Evolutionary conservation across 768 basidiomycete species (phyloP), one percentile per base, ranked within the genome.

Genomic region (Leccinum pellstonianum): DNA sequence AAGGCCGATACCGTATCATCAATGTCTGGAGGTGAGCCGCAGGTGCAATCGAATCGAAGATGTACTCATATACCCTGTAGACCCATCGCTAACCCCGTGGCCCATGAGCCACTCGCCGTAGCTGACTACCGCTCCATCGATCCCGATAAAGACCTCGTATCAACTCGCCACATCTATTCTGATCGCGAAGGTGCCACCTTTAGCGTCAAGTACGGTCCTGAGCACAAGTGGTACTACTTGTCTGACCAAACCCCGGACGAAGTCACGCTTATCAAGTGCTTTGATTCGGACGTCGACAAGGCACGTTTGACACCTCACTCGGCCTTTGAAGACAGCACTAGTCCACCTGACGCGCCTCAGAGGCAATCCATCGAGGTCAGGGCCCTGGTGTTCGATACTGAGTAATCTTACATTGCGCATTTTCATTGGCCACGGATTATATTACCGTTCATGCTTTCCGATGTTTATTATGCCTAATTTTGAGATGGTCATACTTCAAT

Each of bases 11-110:
- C 33, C 77, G 76, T 52, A 78, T 80, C 64, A 78, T 81, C 66
- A 81, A 81, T 62, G 75, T 80, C 47, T 80, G 80, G 80, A 77
- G 80, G 62, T 69, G n/a, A 0, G 41, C n/a, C 41, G 41, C 21
- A 9, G 21, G 19, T 48, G 23, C 47, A 48, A 52, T 60, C 8
- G 8, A 17, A 17, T 41, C 2, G 38, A 41, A 17, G 15, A 17
- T 41, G 38, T 17, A 41, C 38, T 41, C 38, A 41, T 17, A 17
- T 47, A 21, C 2, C 46, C 19, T 47, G 10, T 12, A 47, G 46
- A 47, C 46, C 46, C 19, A 47, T 47, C 11, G 46, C 19, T 14
- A 47, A 47, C 21, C n/a, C 19, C 4, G 46, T 47, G 21, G 46
- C 46, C 11, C 46, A 47, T 5, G 46, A 47, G 2, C 46, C 46